Evolutionary conservation across 2,329 filamentous ascomycete genomes (phyloP), one percentile per base, ranked within the genome.

Genomic region (Cytospora mali): DNA sequence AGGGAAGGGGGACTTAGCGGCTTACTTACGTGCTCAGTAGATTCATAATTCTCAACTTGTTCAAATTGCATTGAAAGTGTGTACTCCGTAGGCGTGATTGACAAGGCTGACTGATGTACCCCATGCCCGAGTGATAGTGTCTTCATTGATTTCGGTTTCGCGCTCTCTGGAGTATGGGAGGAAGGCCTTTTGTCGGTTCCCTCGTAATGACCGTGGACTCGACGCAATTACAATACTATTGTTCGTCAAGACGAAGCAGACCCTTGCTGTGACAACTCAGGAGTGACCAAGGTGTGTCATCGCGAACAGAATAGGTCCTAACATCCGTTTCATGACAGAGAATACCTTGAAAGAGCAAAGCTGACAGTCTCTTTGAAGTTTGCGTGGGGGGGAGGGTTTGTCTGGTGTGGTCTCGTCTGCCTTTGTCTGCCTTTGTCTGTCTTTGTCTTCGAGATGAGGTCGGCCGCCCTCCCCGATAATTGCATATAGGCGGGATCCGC

Each of bases 181-280:
- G 57, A 27, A 39, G 21, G 21, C 21, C 35, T 54, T 25, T n/a
- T 25, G 21, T 33, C n/a, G 50, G n/a, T 23, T 10, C 28, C 21
- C 21, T 54, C 27, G 39, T 18, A 21, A 25, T 21, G 16, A 46
- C 3, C 16, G 42, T 52, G 59, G 55, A 62, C 46, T 64, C 62
- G 59, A 31, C 23, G n/a, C 48, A 31, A 16, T 50, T 42, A 64
- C 62, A 64, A 62, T 52, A 55, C 59, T n/a, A 62, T 64, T 64
- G 59, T 64, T 31, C 29, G 27, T 33, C n/a, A n/a, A 27, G 46
- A 18, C 23, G 7, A 7, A 29, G n/a, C 21, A 27, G 3, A 28
- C 16, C 61, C 39, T 11, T 31, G 28, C 21, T 25, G 14, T 51
- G 31, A 51, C 21, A 23, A 14, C 28, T 55, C 29, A 50, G 21